Evolutionary conservation across 495 filamentous ascomycete species (phyloP).

Genomic region (Hypoxylon lienhwacheense): DNA sequence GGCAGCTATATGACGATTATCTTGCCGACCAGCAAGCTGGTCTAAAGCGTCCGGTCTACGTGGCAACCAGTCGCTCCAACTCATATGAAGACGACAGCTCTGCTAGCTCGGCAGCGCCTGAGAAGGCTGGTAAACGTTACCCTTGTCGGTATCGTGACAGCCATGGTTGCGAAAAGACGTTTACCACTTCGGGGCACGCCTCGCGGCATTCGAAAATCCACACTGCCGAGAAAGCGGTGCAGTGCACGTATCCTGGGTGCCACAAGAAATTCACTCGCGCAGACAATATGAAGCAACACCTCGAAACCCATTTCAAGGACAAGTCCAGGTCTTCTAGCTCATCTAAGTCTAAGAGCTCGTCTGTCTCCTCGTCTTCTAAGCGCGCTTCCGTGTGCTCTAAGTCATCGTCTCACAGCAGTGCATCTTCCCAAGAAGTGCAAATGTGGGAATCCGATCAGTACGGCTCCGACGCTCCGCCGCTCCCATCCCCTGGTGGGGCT

Average conservation of each 20-base stretch:
- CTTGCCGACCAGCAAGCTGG: constrained; percentile 28
- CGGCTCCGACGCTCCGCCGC: constrained; percentile 16
- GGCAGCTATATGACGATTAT: constrained; percentile 46
- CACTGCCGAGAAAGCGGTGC: constrained; percentile 90
- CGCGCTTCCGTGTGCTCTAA: constrained; percentile 40
- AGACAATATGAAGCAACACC: constrained; percentile 99
- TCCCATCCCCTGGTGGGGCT: constrained; percentile 40
- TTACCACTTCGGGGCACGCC: constrained; percentile 94
- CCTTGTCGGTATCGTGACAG: constrained; percentile 65
- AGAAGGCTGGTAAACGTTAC: constrained; percentile 59
- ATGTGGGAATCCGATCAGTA: constrained; percentile 40
- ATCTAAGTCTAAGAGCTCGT: constrained; percentile 41
- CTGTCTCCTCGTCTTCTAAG: constrained; percentile 39
- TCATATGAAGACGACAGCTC: constrained; percentile 48
- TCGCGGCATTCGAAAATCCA: constrained; percentile 97
- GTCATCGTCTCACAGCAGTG: constrained; percentile 31
- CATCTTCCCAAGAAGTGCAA: constrained; percentile 32
- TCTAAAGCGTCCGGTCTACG: constrained; percentile 37
- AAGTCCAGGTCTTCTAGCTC: constrained; percentile 43
- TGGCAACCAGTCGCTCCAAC: constrained; percentile 39
- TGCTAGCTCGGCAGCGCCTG: constrained; percentile 35
- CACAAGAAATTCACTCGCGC: constrained; percentile 93
- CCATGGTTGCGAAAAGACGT: constrained; percentile 75
- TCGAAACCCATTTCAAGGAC: constrained; percentile 77
- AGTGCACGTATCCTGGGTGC: constrained; percentile 75